A percentile compares a stretch with the other conserved stretches of the same genome.
Evolutionary conservation across 2,329 filamentous ascomycete species (phyloP).

Genomic region (Tolypocladium endophyticum): DNA sequence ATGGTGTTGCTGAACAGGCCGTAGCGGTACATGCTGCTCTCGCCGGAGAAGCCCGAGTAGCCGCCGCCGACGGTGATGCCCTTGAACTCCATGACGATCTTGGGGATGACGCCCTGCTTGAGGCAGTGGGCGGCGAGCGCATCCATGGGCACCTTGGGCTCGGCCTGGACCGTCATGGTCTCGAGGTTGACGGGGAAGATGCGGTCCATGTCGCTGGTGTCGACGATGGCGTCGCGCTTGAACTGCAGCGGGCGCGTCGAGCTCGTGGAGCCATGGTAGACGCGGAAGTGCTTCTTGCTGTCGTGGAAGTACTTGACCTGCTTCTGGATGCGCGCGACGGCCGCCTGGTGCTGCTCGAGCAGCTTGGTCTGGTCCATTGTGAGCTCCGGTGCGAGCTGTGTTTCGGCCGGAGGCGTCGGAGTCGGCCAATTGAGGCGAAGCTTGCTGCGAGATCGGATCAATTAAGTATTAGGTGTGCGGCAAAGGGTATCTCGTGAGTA

Average conservation of each 20-base stretch:
- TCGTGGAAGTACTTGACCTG: constrained; percentile 17
- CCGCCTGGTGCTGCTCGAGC: constrained; percentile 15
- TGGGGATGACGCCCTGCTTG: constrained; percentile 38
- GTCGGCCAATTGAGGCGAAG: background rate
- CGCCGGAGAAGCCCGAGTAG: constrained; percentile 44
- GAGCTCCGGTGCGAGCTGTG: background rate
- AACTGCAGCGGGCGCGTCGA: constrained; percentile 38
- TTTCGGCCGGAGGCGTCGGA: background rate
- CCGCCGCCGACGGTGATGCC: constrained; percentile 50
- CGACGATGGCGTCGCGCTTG: constrained; percentile 32
- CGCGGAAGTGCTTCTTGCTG: constrained; percentile 37
- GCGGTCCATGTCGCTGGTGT: constrained; percentile 41
- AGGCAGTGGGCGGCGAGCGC: constrained; percentile 39
- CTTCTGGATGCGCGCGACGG: constrained; percentile 14
- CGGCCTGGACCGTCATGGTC: constrained; percentile 38
- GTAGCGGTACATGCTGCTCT: constrained; percentile 45
- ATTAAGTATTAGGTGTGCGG: background rate
- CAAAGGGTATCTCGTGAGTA: background rate
- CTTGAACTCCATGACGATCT: constrained; percentile 49
- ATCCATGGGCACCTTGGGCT: constrained; percentile 51
- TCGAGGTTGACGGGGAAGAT: constrained; percentile 40
- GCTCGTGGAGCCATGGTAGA: constrained; percentile 52
- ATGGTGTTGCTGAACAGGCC: constrained; percentile 45
- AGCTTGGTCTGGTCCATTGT: constrained; percentile 6
- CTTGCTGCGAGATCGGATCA: background rate